Evolutionary conservation across 1,284 basidiomycete species (phyloP).

Genomic region (Flammula alnicola): DNA sequence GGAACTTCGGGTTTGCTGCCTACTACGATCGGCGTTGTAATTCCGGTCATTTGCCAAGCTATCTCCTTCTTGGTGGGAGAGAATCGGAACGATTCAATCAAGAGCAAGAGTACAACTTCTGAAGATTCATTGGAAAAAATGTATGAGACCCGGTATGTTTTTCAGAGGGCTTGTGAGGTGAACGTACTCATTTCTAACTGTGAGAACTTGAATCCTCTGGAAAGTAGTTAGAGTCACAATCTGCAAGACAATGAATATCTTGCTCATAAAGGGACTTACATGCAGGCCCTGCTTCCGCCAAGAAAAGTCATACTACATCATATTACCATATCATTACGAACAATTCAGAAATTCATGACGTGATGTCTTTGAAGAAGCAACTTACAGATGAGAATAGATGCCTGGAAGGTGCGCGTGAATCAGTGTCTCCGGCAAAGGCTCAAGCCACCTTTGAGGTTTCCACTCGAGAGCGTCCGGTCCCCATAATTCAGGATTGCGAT

Average conservation of each 20-base stretch:
- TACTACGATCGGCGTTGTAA: constrained; percentile 18
- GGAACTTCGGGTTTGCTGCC: background rate
- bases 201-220: constrained; percentile 30
- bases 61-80: constrained; percentile 22
- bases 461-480: constrained; percentile 32
- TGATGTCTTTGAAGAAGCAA: background rate
- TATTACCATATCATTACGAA: no score
- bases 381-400: constrained; percentile 39
- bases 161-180: background rate
- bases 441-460: constrained; percentile 49
- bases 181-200: constrained; percentile 35
- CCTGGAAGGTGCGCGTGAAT: constrained; percentile 37
- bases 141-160: background rate
- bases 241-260: background rate
- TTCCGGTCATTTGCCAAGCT: constrained; percentile 25
- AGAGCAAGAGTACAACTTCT: constrained; percentile 26
- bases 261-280: no score
- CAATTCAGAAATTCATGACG: background rate
- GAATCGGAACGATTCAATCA: constrained; percentile 25
- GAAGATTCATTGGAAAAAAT: background rate
- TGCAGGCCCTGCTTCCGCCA: constrained; percentile 44
- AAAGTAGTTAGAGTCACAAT: background rate
- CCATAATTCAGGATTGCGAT: constrained; percentile 38
- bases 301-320: constrained; percentile 50
- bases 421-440: constrained; percentile 31